These are phyloP conservation scores for Saccharomycopsis fermentans DNA, from an alignment of 805 yeast genomes.

Conservation along the genomic window DNA sequence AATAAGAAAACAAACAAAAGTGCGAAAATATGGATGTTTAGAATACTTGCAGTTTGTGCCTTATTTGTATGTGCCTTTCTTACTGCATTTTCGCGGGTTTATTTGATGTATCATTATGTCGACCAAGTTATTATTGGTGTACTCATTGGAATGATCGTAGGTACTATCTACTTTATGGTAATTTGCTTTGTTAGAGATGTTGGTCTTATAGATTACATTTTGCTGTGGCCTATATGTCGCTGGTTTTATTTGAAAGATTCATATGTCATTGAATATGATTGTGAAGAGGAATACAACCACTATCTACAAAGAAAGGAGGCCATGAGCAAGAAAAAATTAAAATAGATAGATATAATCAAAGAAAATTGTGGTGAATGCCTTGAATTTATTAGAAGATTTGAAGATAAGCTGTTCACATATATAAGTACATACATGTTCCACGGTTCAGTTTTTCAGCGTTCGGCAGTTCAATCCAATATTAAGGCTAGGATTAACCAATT, in stretches of 20 bases:
- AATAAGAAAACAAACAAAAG: conserved; percentile 30
- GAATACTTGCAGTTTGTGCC: conserved; percentile 16
- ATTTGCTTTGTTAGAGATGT: conserved; percentile 48
- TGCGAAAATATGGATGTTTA: not conserved
- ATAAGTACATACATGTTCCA: too few species aligned
- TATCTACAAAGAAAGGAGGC: conserved; percentile 8
- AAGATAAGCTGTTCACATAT: too few species aligned
- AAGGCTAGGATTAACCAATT: too few species aligned
- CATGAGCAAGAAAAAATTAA: not conserved
- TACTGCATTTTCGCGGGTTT: conserved; percentile 64
- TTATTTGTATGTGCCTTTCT: conserved; percentile 26
- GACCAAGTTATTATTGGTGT: conserved; percentile 71
- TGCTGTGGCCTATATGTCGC: conserved; percentile 46
- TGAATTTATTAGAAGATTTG: too few species aligned
- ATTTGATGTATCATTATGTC: conserved; percentile 64
- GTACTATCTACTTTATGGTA: conserved; percentile 44
- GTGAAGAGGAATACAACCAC: conserved; percentile 13
- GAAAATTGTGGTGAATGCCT: too few species aligned
- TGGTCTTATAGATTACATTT: conserved; percentile 58
- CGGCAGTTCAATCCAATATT: too few species aligned
- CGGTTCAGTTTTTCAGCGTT: too few species aligned
- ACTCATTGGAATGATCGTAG: conserved; percentile 49
- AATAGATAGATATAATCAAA: not conserved
- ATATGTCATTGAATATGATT: conserved; percentile 28
- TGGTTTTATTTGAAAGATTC: conserved; percentile 51